Percentiles rank a stretch among this genome's conserved stretches.
Evolutionary conservation across 2,329 filamentous ascomycete genomes (phyloP).

Genomic region (Coniochaeta hoffmannii): DNA sequence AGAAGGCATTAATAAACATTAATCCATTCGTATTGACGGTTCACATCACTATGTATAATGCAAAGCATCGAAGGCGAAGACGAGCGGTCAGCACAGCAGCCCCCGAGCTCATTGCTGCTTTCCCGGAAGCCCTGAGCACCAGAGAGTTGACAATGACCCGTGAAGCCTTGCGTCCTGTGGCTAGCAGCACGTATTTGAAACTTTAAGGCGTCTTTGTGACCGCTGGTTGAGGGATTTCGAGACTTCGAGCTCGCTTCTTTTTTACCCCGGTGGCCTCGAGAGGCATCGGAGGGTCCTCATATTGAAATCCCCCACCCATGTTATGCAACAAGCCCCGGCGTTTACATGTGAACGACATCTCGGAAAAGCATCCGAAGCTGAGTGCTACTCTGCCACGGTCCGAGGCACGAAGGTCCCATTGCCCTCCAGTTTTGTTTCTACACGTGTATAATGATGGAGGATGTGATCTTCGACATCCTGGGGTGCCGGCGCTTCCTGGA

Average conservation of each 20-base stretch:
- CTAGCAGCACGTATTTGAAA: neutral
- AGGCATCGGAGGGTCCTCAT: too few relatives aligned
- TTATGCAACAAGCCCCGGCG: neutral
- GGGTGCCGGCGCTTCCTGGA: neutral
- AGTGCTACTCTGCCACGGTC: neutral
- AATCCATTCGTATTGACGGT: too few relatives aligned
- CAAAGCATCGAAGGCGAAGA: neutral
- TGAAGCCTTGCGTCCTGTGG: neutral
- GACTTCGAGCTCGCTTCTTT: too few relatives aligned
- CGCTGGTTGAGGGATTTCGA: neutral
- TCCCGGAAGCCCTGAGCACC: neutral
- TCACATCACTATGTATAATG: neutral
- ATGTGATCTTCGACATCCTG: neutral
- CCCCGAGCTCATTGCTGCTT: neutral
- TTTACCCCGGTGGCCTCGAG: too few relatives aligned
- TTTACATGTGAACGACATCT: neutral
- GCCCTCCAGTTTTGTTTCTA: too few relatives aligned
- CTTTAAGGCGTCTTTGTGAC: neutral
- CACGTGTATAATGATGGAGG: neutral
- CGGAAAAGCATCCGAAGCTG: neutral
- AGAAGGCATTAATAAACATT: neutral
- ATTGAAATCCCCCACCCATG: neutral
- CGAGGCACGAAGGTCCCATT: too few relatives aligned
- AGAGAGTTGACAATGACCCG: neutral
- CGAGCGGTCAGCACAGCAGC: neutral